Evolutionary conservation across 1,139 yeast species (phyloP), one percentile per base, ranked within the genome.

Genomic region (Candida glucosophila): DNA sequence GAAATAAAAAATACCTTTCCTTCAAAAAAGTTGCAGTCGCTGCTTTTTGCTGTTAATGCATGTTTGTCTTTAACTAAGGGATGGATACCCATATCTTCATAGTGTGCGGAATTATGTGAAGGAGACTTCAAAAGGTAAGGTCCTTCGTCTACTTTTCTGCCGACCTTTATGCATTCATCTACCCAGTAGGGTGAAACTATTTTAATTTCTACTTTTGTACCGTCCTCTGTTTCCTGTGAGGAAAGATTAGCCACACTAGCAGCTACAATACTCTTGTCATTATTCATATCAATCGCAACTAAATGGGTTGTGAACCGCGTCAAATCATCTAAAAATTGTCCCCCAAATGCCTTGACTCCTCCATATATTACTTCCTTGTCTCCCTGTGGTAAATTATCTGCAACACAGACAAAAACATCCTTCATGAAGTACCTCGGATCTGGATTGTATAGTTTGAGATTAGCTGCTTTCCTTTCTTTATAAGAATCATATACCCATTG

Each of bases 121-220:
- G 56, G 44, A n/a, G n/a, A n/a, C 3, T 59, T 58, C 19, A 77
- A 50, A 8, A 64, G 37, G 41, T 78, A 82, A 1, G 69, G 67
- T 0, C 47, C 35, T 28, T 73, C 88, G 27, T 68, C 71, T 11
- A 79, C 50, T 26, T 55, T 58, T 26, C 58, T 47, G 15, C 77
- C 65, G 24, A 62, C 44, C 29, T 63, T 71, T 32, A 85, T 58
- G 40, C 90, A 78, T 33, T 75, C 81, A 32, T 77, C 75, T 3
- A 77, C 46, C 92, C 96, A 88, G 16, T 71, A 71, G 0, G 95
- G 93, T 8, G 67, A 55, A 3, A 86, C 90, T 5, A 81, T 63
- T 31, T 72, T 68, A 22, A 83, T 73, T 18, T 58, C 51, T 27
- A 62, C 47, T 2, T 17, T 17, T n/a, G 51, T 49, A 12, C 43